Evolutionary conservation across 2,329 filamentous ascomycete genomes (phyloP).

Genomic region (Neofusicoccum cordaticola): DNA sequence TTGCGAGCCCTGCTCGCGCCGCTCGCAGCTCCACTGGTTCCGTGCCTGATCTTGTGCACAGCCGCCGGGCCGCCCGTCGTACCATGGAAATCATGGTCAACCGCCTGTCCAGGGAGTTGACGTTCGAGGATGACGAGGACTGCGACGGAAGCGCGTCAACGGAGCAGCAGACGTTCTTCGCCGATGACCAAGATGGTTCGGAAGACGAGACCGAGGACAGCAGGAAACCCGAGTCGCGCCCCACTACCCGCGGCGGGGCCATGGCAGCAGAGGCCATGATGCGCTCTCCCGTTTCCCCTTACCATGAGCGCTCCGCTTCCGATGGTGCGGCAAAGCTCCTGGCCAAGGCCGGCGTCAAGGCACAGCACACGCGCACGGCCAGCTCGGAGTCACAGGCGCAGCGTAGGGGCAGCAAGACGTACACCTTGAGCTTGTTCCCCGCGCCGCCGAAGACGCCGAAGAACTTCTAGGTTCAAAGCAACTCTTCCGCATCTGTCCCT

Average conservation of each 20-base stretch:
- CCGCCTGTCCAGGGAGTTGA: constrained; percentile 32
- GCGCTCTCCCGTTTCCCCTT: constrained; percentile 17
- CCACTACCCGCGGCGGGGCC: neutral
- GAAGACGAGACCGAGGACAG: constrained; percentile 7
- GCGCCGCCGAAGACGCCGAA: constrained; percentile 26
- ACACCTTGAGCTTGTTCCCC: constrained; percentile 33
- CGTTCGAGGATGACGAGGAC: constrained; percentile 25
- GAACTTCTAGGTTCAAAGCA: neutral
- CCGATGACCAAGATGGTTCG: constrained; percentile 26
- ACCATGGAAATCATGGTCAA: constrained; percentile 33
- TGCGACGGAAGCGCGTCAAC: neutral
- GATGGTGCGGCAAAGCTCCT: constrained; percentile 34
- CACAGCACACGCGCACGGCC: constrained; percentile 9
- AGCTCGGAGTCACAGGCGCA: neutral
- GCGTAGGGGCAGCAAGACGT: constrained; percentile 10
- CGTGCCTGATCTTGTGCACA: constrained; percentile 38
- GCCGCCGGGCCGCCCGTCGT: constrained; percentile 30
- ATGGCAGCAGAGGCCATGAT: neutral
- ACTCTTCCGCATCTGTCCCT: neutral
- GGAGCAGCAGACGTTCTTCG: constrained; percentile 19
- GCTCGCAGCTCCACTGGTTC: constrained; percentile 39
- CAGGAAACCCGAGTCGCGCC: constrained; percentile 12
- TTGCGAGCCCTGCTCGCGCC: constrained; percentile 34
- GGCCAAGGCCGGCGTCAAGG: constrained; percentile 4
- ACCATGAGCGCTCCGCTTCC: constrained; percentile 34